Conservation (phyloP, 1,284 basidiomycete species). For the Boletellus sp. region DNA sequence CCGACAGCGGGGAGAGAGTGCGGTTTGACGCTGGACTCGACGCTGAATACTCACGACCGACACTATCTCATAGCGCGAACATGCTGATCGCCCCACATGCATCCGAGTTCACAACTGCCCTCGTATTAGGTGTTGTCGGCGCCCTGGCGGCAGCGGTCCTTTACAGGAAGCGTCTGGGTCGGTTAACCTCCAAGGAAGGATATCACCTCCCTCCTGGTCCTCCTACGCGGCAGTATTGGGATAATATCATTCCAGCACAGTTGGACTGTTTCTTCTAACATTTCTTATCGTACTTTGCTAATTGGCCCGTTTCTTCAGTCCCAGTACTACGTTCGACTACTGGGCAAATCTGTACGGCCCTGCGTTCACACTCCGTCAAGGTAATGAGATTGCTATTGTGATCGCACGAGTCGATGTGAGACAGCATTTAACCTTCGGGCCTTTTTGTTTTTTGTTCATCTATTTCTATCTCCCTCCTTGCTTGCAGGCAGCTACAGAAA, state of each 20-base stretch:
- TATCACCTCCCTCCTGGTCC: constrained; percentile 27
- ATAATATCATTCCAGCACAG: constrained; percentile 6
- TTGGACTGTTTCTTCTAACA: background rate
- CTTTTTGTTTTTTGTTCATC: background rate
- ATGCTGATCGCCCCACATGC: too few species aligned
- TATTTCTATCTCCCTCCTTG: background rate
- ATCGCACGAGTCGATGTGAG: constrained; percentile 33
- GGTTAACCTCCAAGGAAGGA: constrained; percentile 7
- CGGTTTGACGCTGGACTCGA: too few species aligned
- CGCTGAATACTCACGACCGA: too few species aligned
- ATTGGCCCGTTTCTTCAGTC: constrained; percentile 7
- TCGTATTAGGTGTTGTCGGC: background rate
- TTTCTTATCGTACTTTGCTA: background rate
- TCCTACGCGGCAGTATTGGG: constrained; percentile 21
- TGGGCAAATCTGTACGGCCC: constrained; percentile 36
- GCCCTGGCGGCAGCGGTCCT: background rate
- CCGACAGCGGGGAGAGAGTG: too few species aligned
- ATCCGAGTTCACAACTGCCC: background rate
- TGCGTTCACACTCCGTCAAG: constrained; percentile 31
- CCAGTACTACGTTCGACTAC: constrained; percentile 19
- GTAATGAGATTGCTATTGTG: constrained; percentile 26
- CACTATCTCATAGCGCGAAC: too few species aligned
- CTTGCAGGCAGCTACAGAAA: constrained; percentile 31
- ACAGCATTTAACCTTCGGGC: background rate
- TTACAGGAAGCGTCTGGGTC: background rate